Conservation (phyloP, 2,329 filamentous ascomycete genomes). For the Cadophora sp. region DNA sequence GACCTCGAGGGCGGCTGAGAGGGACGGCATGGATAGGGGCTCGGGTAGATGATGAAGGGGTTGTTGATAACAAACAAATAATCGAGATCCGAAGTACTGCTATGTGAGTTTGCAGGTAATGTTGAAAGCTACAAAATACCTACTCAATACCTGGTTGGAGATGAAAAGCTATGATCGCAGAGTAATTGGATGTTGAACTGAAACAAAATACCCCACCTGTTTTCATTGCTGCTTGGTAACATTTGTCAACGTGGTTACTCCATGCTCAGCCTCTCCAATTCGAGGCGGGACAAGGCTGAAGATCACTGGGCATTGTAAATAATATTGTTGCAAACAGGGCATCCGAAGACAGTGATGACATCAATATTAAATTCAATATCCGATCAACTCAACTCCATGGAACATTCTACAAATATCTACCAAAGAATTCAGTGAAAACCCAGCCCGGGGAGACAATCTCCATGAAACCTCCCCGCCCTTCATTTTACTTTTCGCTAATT, state of each 20-base stretch:
- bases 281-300: slow-evolving; percentile 16
- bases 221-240: slow-evolving; percentile 1
- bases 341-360: slow-evolving; percentile 2
- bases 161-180: too few species aligned
- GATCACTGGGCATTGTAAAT: slow-evolving; percentile 3
- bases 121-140: not conserved
- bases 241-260: slow-evolving; percentile 4
- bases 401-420: not conserved
- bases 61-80: not conserved
- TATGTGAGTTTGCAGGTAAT: not conserved
- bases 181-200: too few species aligned
- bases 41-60: slow-evolving; percentile 6
- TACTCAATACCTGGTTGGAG: too few species aligned
- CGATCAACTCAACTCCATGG: not conserved
- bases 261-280: slow-evolving; percentile 10
- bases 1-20: too few species aligned
- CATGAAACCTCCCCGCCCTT: slow-evolving; percentile 6
- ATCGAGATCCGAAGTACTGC: not conserved
- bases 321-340: not conserved
- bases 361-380: not conserved
- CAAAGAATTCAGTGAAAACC: not conserved
- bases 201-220: too few species aligned
- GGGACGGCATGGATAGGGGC: not conserved
- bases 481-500: not conserved
- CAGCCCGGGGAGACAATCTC: not conserved